phyloP scores from a whole-genome alignment of 768 basidiomycete species.

The Boletus pseudo-olivaceus region DNA sequence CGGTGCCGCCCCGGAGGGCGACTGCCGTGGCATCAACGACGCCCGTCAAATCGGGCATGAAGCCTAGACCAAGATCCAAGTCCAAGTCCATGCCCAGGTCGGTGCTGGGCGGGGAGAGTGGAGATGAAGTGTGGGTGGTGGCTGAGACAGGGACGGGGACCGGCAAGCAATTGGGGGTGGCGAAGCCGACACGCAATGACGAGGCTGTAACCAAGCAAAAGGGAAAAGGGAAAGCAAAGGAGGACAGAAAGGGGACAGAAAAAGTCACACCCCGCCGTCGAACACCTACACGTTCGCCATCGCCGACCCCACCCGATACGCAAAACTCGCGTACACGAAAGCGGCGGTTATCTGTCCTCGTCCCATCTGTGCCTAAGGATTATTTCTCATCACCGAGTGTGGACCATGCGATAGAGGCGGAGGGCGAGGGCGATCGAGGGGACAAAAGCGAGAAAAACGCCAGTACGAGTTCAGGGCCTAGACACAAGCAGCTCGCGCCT shows the following conservation, averaged over 20 bases:
- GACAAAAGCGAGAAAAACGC: background rate
- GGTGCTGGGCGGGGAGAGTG: background rate
- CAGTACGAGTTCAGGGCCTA: background rate
- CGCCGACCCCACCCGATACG: background rate
- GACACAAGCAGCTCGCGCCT: slow-evolving; percentile 9
- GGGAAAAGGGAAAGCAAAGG: background rate
- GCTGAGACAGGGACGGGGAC: background rate
- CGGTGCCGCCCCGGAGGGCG: slow-evolving; percentile 11
- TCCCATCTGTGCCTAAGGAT: slow-evolving; percentile 26
- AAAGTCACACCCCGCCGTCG: background rate
- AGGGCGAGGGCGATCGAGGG: background rate
- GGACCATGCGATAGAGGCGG: background rate
- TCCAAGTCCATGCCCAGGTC: slow-evolving; percentile 4
- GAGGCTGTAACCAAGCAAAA: slow-evolving; percentile 1
- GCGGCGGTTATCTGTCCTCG: slow-evolving; percentile 26
- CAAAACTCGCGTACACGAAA: slow-evolving; percentile 12
- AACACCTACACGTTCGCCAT: slow-evolving; percentile 8
- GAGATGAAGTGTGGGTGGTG: background rate
- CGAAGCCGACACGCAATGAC: background rate
- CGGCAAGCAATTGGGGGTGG: background rate
- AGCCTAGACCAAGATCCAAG: slow-evolving; percentile 17
- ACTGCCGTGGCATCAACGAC: slow-evolving; percentile 6
- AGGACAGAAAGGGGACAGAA: background rate
- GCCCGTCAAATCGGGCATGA: slow-evolving; percentile 28
- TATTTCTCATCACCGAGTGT: slow-evolving; percentile 22